Base-by-base conservation (phyloP, 371 early-diverging fungal species). In the Batrachochytrium dendrobatidis region DNA sequence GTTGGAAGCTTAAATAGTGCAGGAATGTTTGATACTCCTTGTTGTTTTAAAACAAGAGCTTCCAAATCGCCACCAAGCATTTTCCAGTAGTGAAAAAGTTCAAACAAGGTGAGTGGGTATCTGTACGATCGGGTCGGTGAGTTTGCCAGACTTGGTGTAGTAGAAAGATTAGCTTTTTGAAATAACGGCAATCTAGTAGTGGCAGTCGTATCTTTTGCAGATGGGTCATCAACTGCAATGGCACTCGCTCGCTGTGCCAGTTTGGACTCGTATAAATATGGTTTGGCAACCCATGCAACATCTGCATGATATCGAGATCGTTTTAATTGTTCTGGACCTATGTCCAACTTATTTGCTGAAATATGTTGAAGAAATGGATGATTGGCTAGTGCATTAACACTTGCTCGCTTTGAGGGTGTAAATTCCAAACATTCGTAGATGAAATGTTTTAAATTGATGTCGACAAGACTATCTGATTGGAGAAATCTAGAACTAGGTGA, bases 391-490 rank as follows among this genome's bases (percentile, higher is more conserved):
- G 50, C n/a, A 8, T 12, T 45, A 22, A 46, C 20, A 3, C 15
- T 20, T 0, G 63, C 59, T 28, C 63, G 61, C n/a, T 29, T 31
- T 8, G 29, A 28, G 3, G 34, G 53, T 10, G n/a, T 20, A n/a
- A 34, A 20, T 4, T 29, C 25, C 7, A 59, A 54, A 15, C 35
- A 48, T 18, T n/a, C 15, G 18, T 24, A 28, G 2, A 63, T 20
- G 44, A 52, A 54, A 22, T 58, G 12, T 34, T 46, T 1, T 10
- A 59, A 62, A 30, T 59, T 18, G 58, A 46, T 17, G 50, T 55
- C n/a, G 71, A 64, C 8, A 64, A 63, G 45, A 61, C 28, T 26
- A 17, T n/a, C n/a, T n/a, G n/a, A n/a, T n/a, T n/a, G n/a, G n/a
- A n/a, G n/a, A n/a, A n/a, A n/a, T n/a, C n/a, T n/a, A n/a, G n/a